A percentile compares a stretch with the other conserved stretches of the same genome.
phyloP scores from a whole-genome alignment of 2,329 filamentous ascomycete genomes.

The Neurospora sp. region DNA sequence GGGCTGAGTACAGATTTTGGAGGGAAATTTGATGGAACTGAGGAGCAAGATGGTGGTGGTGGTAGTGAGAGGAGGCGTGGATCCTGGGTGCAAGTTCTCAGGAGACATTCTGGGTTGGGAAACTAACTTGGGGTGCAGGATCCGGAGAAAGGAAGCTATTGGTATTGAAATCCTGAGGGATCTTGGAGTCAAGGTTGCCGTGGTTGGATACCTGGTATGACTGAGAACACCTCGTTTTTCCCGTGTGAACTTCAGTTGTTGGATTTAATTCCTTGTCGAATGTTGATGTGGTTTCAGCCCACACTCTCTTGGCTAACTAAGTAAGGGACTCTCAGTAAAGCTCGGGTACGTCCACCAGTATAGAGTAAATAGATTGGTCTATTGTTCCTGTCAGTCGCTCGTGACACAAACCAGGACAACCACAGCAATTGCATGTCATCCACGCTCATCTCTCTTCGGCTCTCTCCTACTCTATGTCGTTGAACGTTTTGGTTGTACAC shows the following conservation, averaged over 20 bases:
- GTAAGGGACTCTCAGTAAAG: background rate
- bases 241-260: background rate
- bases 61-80: background rate
- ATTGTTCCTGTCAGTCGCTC: background rate
- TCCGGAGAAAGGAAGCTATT: background rate
- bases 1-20: background rate
- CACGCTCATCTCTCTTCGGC: background rate
- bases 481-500: background rate
- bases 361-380: background rate
- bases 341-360: background rate
- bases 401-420: background rate
- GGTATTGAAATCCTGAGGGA: background rate
- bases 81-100: background rate
- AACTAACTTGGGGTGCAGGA: background rate
- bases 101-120: background rate
- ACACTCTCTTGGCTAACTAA: background rate
- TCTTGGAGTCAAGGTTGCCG: background rate
- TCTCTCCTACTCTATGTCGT: background rate
- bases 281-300: background rate
- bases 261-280: background rate
- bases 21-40: background rate
- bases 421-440: background rate
- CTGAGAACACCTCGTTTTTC: background rate
- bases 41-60: background rate
- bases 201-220: background rate